Evolutionary conservation across 805 yeast genomes (phyloP).

Genomic region (Barnettozyma salicaria): DNA sequence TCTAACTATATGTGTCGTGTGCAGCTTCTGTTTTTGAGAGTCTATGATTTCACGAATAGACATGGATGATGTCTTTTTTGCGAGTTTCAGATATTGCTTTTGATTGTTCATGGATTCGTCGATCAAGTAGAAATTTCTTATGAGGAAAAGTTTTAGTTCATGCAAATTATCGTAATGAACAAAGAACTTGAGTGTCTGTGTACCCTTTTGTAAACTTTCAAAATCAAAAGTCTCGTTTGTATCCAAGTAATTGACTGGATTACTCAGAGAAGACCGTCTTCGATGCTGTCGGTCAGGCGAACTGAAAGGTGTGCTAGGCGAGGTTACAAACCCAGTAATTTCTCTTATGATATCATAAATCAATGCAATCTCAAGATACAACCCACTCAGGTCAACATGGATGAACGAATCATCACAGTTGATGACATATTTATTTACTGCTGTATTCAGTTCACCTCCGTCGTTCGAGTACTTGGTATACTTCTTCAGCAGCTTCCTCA

Average conservation of each 20-base stretch:
- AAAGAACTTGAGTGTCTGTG: slow-evolving; percentile 39
- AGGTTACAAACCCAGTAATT: slow-evolving; percentile 2
- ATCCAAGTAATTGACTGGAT: slow-evolving; percentile 16
- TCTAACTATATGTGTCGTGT: slow-evolving; percentile 1
- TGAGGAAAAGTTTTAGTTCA: slow-evolving; percentile 43
- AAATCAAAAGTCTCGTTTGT: slow-evolving; percentile 32
- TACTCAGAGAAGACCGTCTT: slow-evolving; percentile 14
- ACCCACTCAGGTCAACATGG: slow-evolving; percentile 51
- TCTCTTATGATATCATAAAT: slow-evolving; percentile 44
- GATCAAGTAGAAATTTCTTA: slow-evolving; percentile 33
- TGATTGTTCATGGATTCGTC: slow-evolving; percentile 20
- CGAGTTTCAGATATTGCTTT: slow-evolving; percentile 16
- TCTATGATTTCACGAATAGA: slow-evolving; percentile 21
- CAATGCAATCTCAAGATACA: slow-evolving; percentile 54
- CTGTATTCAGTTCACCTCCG: slow-evolving; percentile 24
- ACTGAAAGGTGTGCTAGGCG: not conserved
- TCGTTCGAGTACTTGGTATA: slow-evolving; percentile 42
- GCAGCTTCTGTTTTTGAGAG: slow-evolving; percentile 3
- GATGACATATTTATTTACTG: slow-evolving; percentile 30
- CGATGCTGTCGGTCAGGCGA: slow-evolving; percentile 4
- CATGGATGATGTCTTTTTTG: slow-evolving; percentile 18
- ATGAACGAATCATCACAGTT: slow-evolving; percentile 51
- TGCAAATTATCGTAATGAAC: slow-evolving; percentile 56
- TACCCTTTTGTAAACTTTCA: slow-evolving; percentile 31
- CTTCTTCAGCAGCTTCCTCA: slow-evolving; percentile 70